Conservation (phyloP, 345 rosid genomes). For the Populus tremula region DNA sequence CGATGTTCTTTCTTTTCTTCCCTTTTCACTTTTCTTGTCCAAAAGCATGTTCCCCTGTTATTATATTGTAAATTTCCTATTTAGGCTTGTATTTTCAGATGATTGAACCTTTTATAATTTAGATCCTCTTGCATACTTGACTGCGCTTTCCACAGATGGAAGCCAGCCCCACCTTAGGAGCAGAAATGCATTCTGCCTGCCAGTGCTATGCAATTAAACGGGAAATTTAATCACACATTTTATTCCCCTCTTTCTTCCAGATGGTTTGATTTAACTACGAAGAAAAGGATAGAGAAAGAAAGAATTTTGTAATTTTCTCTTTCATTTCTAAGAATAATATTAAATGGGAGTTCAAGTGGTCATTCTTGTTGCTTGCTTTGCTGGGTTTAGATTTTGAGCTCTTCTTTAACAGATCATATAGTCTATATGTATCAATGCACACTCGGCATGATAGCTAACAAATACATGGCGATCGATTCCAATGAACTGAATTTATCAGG, state of each 20-base stretch:
- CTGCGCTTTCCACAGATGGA: not conserved
- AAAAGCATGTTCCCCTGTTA: not conserved
- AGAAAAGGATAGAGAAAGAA: not conserved
- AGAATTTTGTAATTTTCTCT: not conserved
- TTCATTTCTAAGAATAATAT: not conserved
- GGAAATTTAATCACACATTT: not conserved
- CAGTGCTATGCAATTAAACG: not conserved
- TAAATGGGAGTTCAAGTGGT: not conserved
- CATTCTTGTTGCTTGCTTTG: not conserved
- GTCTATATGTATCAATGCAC: not conserved
- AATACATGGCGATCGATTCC: not conserved
- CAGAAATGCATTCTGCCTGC: not conserved
- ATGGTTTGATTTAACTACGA: not conserved
- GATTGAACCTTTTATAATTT: not conserved
- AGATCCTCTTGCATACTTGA: not conserved
- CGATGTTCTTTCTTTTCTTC: constrained; percentile 9
- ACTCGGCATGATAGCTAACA: not conserved
- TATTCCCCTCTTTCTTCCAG: not conserved
- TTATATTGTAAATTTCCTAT: not conserved
- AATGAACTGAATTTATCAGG: not conserved
- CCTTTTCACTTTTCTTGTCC: not conserved
- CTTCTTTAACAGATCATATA: not conserved
- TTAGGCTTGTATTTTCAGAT: not conserved
- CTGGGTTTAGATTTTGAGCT: not conserved
- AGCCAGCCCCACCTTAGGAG: not conserved